Percentiles rank a stretch among this genome's conserved stretches.
phyloP scores from a whole-genome alignment of 2,329 filamentous ascomycete species.

The Phialophora tarda region DNA sequence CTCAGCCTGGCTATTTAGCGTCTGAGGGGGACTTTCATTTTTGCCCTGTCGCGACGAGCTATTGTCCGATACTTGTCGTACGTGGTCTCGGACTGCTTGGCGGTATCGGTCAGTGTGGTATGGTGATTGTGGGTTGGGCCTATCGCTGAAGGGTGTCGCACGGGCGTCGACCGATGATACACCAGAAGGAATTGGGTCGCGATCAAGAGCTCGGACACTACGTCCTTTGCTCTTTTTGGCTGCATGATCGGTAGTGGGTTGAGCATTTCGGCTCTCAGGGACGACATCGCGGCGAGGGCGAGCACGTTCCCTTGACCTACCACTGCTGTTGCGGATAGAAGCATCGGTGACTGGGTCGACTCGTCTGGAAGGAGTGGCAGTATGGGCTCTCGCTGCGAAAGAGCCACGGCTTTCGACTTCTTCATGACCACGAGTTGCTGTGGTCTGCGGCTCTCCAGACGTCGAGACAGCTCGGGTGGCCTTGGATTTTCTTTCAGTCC shows the following conservation, averaged over 20 bases:
- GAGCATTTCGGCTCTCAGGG: neutral
- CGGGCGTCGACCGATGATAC: neutral
- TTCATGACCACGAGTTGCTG: neutral
- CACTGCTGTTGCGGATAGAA: neutral
- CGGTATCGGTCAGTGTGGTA: conserved; percentile 4
- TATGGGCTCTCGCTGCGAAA: neutral
- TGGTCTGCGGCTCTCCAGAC: neutral
- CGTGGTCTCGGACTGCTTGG: neutral
- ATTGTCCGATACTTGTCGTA: neutral
- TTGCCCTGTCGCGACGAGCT: neutral
- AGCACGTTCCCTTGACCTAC: neutral
- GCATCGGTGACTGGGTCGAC: neutral
- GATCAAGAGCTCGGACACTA: neutral
- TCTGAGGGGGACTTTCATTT: neutral
- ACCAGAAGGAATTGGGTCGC: neutral
- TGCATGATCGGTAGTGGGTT: neutral
- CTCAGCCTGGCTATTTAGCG: neutral
- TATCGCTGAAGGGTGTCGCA: too few relatives aligned
- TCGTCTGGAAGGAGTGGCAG: neutral
- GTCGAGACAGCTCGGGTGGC: neutral
- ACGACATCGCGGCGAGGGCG: neutral
- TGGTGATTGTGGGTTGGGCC: neutral
- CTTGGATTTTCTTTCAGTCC: neutral
- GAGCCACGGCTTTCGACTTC: neutral
- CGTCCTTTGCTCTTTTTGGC: neutral